A percentile compares a stretch with the other conserved stretches of the same genome.
phyloP scores from a whole-genome alignment of 169 alveolate genomes.

The Cryptosporidium ubiquitum region DNA sequence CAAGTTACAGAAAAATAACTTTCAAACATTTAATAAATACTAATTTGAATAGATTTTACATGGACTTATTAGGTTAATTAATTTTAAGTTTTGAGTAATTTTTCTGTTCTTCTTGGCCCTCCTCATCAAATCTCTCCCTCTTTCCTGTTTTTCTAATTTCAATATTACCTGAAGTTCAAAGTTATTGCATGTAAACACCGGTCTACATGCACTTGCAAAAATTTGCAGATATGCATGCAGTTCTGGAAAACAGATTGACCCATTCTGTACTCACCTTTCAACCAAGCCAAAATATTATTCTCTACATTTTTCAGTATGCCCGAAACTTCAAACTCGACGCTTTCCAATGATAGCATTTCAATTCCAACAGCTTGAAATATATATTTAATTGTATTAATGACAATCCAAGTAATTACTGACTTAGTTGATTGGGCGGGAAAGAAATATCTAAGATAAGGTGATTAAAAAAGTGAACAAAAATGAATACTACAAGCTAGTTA shows the following conservation, averaged over 20 bases:
- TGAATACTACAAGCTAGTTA: background rate
- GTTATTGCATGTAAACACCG: slow-evolving; percentile 37
- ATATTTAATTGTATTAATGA: background rate
- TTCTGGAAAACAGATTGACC: background rate
- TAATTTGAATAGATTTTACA: background rate
- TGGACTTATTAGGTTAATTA: background rate
- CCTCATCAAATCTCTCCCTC: background rate
- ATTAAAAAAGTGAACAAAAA: too few relatives aligned
- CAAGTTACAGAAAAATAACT: background rate
- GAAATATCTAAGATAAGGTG: background rate
- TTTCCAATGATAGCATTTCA: slow-evolving; percentile 18
- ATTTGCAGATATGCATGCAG: background rate
- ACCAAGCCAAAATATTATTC: slow-evolving; percentile 24
- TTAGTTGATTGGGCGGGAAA: background rate
- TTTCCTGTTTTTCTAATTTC: background rate
- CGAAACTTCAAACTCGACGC: slow-evolving; percentile 40
- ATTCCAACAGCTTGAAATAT: background rate
- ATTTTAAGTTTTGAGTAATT: background rate
- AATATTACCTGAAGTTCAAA: background rate
- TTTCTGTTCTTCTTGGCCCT: background rate
- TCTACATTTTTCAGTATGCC: slow-evolving; percentile 14
- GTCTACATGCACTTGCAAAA: slow-evolving; percentile 16
- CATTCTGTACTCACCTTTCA: background rate
- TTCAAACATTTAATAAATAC: background rate
- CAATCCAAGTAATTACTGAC: slow-evolving; percentile 2